Conservation (phyloP, 306 rosid species). For the Quercus wislizeni region DNA sequence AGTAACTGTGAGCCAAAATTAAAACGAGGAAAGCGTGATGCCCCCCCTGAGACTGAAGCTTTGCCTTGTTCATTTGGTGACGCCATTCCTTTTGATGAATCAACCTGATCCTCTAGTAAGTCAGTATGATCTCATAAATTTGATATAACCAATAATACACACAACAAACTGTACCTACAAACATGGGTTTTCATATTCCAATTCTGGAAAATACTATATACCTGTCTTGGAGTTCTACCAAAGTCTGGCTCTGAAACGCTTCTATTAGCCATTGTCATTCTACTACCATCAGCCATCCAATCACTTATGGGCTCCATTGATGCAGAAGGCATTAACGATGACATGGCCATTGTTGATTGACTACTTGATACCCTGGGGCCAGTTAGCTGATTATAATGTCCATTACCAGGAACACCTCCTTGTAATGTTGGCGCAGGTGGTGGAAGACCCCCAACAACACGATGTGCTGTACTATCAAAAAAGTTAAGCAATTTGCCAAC, state of each 20-base stretch:
- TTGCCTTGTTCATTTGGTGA: slow-evolving; percentile 58
- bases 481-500: slow-evolving; percentile 81
- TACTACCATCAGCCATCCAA: slow-evolving; percentile 58
- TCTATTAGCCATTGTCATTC: slow-evolving; percentile 61
- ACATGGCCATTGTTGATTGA: slow-evolving; percentile 87
- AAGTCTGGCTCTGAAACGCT: slow-evolving; percentile 95
- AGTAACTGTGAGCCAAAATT: slow-evolving; percentile 78
- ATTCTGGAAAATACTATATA: slow-evolving; percentile 29
- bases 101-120: slow-evolving; percentile 25
- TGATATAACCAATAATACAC: not conserved
- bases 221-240: slow-evolving; percentile 83
- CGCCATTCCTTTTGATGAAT: slow-evolving; percentile 46
- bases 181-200: not conserved
- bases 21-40: slow-evolving; percentile 73
- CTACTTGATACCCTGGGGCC: slow-evolving; percentile 62
- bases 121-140: slow-evolving; percentile 18
- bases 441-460: slow-evolving; percentile 89
- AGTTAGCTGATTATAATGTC: slow-evolving; percentile 45
- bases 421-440: slow-evolving; percentile 76
- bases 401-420: slow-evolving; percentile 49
- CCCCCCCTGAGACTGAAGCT: slow-evolving; percentile 47
- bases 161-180: not conserved
- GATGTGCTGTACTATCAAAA: slow-evolving; percentile 87
- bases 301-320: slow-evolving; percentile 84
- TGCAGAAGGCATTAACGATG: slow-evolving; percentile 80